phyloP scores from a whole-genome alignment of 306 rosid species.

The Medicago arabica region DNA sequence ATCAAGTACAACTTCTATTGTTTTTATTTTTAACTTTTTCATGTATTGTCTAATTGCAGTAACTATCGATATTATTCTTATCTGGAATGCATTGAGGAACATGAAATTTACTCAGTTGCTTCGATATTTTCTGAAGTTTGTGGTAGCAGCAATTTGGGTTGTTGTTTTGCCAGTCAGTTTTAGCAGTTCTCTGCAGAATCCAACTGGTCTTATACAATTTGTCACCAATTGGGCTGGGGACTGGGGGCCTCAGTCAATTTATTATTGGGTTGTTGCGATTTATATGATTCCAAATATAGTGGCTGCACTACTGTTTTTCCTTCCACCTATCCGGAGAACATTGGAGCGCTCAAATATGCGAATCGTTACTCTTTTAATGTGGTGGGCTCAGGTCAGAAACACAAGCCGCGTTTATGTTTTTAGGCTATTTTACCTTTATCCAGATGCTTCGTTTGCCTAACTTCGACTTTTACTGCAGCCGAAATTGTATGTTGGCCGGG shows the following conservation, averaged over 20 bases:
- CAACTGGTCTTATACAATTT: constrained; percentile 73
- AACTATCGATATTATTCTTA: constrained; percentile 77
- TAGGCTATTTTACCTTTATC: constrained; percentile 21
- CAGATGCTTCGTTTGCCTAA: constrained; percentile 31
- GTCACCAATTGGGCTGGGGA: constrained; percentile 86
- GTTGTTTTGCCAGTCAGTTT: constrained; percentile 83
- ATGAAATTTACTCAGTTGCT: constrained; percentile 83
- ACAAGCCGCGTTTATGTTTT: constrained; percentile 34
- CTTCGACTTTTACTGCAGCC: constrained; percentile 72
- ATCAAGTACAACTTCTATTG: not conserved
- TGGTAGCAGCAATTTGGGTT: constrained; percentile 84
- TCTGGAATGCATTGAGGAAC: constrained; percentile 87
- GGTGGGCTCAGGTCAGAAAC: constrained; percentile 97
- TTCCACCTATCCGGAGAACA: constrained; percentile 79
- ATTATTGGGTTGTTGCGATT: constrained; percentile 68
- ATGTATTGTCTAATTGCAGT: constrained; percentile 60
- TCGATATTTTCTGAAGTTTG: constrained; percentile 86
- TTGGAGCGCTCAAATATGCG: constrained; percentile 82
- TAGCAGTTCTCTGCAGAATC: constrained; percentile 77
- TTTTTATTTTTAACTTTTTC: constrained; percentile 26
- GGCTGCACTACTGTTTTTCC: constrained; percentile 80
- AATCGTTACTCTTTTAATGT: constrained; percentile 73
- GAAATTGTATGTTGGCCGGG: constrained; percentile 86
- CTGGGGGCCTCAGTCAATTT: constrained; percentile 75
- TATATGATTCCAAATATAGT: constrained; percentile 81